These are phyloP conservation scores for Ceratobasidium sp. DNA, from an alignment of 1,284 basidiomycete genomes.

Conservation along the genomic window DNA sequence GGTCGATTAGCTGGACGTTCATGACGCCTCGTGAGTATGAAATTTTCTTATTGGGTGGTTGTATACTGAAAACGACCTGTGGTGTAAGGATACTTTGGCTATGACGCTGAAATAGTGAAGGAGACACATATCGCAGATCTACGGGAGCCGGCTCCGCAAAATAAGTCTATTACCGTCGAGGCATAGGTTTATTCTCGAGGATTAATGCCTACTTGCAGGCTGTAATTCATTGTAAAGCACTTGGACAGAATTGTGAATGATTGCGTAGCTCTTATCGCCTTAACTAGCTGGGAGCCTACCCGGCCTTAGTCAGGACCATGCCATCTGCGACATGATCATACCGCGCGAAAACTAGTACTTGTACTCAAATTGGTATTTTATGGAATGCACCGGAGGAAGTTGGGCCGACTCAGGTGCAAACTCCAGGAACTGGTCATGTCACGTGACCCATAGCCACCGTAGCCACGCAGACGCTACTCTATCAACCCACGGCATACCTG, in stretches of 20 bases:
- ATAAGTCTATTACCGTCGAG: neutral
- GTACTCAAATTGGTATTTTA: no score
- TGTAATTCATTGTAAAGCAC: neutral
- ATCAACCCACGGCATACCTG: no score
- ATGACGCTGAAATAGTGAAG: neutral
- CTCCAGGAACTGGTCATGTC: no score
- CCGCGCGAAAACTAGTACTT: no score
- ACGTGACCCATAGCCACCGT: no score
- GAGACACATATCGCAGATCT: neutral
- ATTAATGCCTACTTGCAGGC: neutral
- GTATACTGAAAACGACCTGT: neutral
- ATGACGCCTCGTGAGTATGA: slow-evolving; percentile 7
- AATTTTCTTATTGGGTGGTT: neutral
- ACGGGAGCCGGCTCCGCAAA: neutral
- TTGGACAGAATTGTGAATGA: neutral
- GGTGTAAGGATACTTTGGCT: neutral
- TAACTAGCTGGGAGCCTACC: no score
- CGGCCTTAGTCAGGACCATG: no score
- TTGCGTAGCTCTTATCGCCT: neutral
- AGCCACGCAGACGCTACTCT: no score
- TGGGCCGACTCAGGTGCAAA: no score
- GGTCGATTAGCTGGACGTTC: slow-evolving; percentile 65
- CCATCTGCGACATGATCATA: no score
- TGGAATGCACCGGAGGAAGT: no score
- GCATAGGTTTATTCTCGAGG: neutral